These are phyloP conservation scores for Pulveroboletus sp. DNA, from an alignment of 768 basidiomycete species.

Conservation along the genomic window DNA sequence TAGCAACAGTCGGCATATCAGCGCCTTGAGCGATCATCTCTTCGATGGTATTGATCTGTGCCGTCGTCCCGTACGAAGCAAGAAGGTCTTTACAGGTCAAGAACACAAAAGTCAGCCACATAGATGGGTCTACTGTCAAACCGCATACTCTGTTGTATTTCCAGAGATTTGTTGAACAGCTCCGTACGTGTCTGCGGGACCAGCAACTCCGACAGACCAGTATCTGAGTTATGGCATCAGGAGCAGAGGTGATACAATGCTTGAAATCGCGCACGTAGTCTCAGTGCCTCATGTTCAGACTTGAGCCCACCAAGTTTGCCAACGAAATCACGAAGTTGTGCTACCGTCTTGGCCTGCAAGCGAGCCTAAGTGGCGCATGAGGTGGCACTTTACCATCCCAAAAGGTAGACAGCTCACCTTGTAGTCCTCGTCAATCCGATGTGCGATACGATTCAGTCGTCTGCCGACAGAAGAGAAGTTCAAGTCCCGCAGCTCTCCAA, in stretches of 20 bases:
- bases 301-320: slow-evolving; percentile 92
- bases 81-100: slow-evolving; percentile 66
- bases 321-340: slow-evolving; percentile 92
- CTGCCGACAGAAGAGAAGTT: slow-evolving; percentile 91
- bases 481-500: slow-evolving; percentile 79
- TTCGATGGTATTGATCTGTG: slow-evolving; percentile 85
- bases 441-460: slow-evolving; percentile 76
- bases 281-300: slow-evolving; percentile 84
- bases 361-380: slow-evolving; percentile 51
- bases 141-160: slow-evolving; percentile 89
- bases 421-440: slow-evolving; percentile 87
- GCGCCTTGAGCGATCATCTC: slow-evolving; percentile 86
- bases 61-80: slow-evolving; percentile 81
- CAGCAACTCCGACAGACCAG: slow-evolving; percentile 89
- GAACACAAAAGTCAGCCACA: slow-evolving; percentile 5
- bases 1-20: slow-evolving; percentile 73
- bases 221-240: slow-evolving; percentile 54
- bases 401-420: slow-evolving; percentile 49
- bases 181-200: slow-evolving; percentile 83
- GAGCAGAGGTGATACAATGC: not conserved
- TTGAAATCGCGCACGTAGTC: slow-evolving; percentile 65
- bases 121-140: slow-evolving; percentile 1
- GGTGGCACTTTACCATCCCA: not conserved
- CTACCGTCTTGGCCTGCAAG: slow-evolving; percentile 85
- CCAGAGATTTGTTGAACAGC: slow-evolving; percentile 86